phyloP scores from a whole-genome alignment of 83 land plant species.

The Picea abies region DNA sequence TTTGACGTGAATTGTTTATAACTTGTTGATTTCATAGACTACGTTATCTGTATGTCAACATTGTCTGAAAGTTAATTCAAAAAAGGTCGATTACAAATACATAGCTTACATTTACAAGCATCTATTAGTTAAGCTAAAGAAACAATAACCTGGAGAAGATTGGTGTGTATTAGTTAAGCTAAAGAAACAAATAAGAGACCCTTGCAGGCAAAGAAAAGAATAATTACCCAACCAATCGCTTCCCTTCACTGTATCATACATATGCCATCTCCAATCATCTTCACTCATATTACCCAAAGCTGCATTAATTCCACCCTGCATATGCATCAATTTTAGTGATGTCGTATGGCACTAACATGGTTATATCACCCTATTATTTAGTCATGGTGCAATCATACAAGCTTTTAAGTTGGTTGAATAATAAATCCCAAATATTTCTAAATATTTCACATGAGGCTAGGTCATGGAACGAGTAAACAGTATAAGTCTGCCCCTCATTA shows the following conservation, averaged over 20 bases:
- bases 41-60: not conserved
- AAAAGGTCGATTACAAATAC: not conserved
- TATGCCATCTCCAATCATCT: slow-evolving; percentile 99
- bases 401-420: not conserved
- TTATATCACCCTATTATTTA: not conserved
- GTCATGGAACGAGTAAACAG: too few relatives aligned
- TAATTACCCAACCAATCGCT: slow-evolving; percentile 96
- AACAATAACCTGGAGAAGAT: not conserved
- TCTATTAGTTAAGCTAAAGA: too few relatives aligned
- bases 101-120: not conserved
- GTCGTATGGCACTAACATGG: not conserved
- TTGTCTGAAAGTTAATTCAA: not conserved
- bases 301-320: slow-evolving; percentile 99
- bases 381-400: not conserved
- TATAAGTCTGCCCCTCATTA: too few relatives aligned
- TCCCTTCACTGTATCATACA: slow-evolving; percentile 99
- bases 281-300: slow-evolving; percentile 97
- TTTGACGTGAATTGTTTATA: too few relatives aligned
- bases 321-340: not conserved
- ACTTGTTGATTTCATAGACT: not conserved
- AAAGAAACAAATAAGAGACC: not conserved
- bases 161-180: not conserved
- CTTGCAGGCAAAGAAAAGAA: not conserved
- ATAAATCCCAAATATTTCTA: not conserved
- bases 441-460: not conserved